Evolutionary conservation across 2,329 filamentous ascomycete species (phyloP).

Genomic region (Lomentospora prolificans): DNA sequence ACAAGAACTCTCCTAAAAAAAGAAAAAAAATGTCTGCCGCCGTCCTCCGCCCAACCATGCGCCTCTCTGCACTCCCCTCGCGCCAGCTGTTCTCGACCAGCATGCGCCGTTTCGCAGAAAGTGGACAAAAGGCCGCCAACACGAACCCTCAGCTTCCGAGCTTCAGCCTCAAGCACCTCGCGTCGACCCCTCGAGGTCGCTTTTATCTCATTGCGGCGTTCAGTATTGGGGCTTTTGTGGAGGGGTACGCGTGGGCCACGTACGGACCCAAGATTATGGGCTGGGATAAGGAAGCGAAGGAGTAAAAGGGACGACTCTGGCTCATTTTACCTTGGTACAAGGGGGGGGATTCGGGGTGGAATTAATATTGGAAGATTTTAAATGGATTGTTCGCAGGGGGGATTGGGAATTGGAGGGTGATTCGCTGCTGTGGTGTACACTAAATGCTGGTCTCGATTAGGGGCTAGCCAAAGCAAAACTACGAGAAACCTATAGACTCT

Average conservation of each 20-base stretch:
- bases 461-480: no score
- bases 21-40: not conserved
- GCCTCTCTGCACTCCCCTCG: not conserved
- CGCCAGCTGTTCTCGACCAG: constrained; percentile 11
- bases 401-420: not conserved
- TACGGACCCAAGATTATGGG: constrained; percentile 16
- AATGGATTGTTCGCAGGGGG: not conserved
- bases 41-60: not conserved
- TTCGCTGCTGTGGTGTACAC: no score
- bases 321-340: not conserved
- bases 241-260: constrained; percentile 14
- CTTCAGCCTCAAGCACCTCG: constrained; percentile 15
- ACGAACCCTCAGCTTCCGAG: constrained; percentile 12
- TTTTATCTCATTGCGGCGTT: constrained; percentile 11
- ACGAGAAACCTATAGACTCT: no score
- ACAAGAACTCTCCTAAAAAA: not conserved
- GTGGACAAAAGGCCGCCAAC: constrained; percentile 1
- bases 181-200: constrained; percentile 14
- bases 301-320: not conserved
- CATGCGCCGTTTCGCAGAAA: not conserved
- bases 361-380: not conserved
- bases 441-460: no score
- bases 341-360: not conserved
- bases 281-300: constrained; percentile 5
- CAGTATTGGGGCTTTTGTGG: constrained; percentile 11